Percentiles rank a stretch among this genome's conserved stretches.
These are phyloP conservation scores for Xylaria sp. DNA, from an alignment of 2,329 filamentous ascomycete species.

Conservation along the genomic window DNA sequence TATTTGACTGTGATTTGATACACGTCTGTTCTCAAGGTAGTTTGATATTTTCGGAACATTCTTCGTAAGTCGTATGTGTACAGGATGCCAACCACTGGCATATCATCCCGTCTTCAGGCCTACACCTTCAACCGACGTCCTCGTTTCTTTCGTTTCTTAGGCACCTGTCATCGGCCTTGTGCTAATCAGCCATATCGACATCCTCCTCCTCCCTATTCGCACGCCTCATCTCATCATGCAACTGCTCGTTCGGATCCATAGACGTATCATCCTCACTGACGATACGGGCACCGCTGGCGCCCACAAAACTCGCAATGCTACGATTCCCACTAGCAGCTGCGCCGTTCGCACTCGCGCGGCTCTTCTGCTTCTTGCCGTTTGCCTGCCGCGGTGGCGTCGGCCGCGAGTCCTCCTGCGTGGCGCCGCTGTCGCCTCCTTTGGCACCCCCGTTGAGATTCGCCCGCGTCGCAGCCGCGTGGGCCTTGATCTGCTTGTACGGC, in stretches of 20 bases:
- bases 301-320: conserved; percentile 44
- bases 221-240: conserved; percentile 66
- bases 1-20: not conserved
- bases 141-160: not conserved
- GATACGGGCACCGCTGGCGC: conserved; percentile 39
- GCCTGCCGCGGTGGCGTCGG: conserved; percentile 43
- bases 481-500: conserved; percentile 82
- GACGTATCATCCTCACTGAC: conserved; percentile 48
- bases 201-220: conserved; percentile 57
- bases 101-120: too few species aligned
- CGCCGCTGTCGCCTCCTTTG: conserved; percentile 24
- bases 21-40: not conserved
- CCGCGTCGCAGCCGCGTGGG: conserved; percentile 63
- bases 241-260: conserved; percentile 62
- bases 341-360: conserved; percentile 26
- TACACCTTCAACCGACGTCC: not conserved
- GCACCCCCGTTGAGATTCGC: conserved; percentile 57
- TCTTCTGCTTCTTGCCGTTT: conserved; percentile 55
- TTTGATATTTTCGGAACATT: not conserved
- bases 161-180: not conserved
- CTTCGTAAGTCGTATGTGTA: conserved; percentile 4
- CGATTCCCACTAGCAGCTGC: conserved; percentile 34
- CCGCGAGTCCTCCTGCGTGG: conserved; percentile 47
- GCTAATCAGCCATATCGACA: conserved; percentile 70
- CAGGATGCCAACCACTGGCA: not conserved